A percentile compares a stretch with the other conserved stretches of the same genome.
phyloP scores from a whole-genome alignment of 768 basidiomycete genomes.

The Termitomyces sp. region DNA sequence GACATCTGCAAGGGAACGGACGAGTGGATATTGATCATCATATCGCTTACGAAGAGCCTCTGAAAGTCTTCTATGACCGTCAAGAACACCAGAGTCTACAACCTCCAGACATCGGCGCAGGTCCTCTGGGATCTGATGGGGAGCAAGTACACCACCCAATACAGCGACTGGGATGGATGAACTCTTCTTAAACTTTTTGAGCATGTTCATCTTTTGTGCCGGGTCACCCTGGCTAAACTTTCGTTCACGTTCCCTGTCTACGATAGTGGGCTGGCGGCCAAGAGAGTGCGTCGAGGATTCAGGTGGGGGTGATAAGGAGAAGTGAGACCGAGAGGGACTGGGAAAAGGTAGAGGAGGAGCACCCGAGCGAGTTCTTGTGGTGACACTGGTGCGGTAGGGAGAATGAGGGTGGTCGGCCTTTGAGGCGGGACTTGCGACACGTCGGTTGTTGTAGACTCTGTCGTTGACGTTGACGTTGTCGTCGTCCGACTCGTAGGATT shows the following conservation, averaged over 20 bases:
- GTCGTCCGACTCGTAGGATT: conserved; percentile 65
- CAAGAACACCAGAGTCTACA: conserved; percentile 78
- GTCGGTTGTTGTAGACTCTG: conserved; percentile 32
- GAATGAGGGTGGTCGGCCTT: conserved; percentile 73
- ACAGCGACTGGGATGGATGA: conserved; percentile 42
- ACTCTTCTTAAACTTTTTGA: conserved; percentile 68
- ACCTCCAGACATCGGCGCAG: conserved; percentile 82
- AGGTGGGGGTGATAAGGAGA: conserved; percentile 66
- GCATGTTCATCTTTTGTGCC: conserved; percentile 38
- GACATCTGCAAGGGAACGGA: conserved; percentile 91
- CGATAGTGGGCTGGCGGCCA: conserved; percentile 58
- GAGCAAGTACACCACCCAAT: conserved; percentile 53
- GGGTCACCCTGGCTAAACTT: conserved; percentile 45
- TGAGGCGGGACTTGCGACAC: conserved; percentile 21
- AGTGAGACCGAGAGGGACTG: conserved; percentile 57
- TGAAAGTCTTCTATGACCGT: conserved; percentile 83
- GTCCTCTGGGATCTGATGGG: conserved; percentile 83
- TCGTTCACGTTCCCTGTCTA: conserved; percentile 39
- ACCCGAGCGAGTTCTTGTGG: conserved; percentile 31
- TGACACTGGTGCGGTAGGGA: conserved; percentile 57
- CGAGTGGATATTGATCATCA: conserved; percentile 93
- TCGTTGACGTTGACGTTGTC: conserved; percentile 62
- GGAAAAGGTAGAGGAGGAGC: conserved; percentile 65
- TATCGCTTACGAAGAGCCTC: conserved; percentile 86
- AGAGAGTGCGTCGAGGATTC: conserved; percentile 70